Percentiles rank a stretch among this genome's conserved stretches.
Conservation (phyloP, 768 basidiomycete genomes). For the Gautieria morchelliformis region DNA sequence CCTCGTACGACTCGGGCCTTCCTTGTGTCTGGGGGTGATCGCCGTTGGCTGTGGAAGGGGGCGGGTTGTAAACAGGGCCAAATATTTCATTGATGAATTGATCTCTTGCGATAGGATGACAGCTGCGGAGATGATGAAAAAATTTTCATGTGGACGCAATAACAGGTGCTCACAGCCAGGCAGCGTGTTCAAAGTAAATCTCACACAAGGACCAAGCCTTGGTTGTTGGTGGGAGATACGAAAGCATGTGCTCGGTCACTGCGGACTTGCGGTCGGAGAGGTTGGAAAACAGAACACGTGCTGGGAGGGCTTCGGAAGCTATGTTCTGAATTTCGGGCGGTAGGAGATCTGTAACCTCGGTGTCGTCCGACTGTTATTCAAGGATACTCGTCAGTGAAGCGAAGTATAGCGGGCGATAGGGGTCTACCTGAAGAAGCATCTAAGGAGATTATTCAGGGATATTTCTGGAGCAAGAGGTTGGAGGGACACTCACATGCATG, state of each 20-base stretch:
- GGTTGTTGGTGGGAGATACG: slow-evolving; percentile 6
- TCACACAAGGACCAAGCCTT: slow-evolving; percentile 30
- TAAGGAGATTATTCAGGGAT: not conserved
- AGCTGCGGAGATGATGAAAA: slow-evolving; percentile 36
- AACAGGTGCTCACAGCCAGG: slow-evolving; percentile 51
- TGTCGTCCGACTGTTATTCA: slow-evolving; percentile 6
- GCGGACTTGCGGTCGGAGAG: not conserved
- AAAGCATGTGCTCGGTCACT: slow-evolving; percentile 2
- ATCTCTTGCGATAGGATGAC: slow-evolving; percentile 10
- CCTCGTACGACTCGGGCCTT: slow-evolving; percentile 47
- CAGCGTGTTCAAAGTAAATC: slow-evolving; percentile 56
- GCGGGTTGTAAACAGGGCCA: slow-evolving; percentile 12
- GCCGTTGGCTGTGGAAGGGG: slow-evolving; percentile 16
- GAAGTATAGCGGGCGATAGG: not conserved
- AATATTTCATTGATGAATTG: slow-evolving; percentile 7
- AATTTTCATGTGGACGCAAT: not conserved
- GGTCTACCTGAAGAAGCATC: slow-evolving; percentile 9
- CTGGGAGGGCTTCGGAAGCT: not conserved
- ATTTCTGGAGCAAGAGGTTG: not conserved
- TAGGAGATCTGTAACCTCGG: slow-evolving; percentile 3
- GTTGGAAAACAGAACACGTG: slow-evolving; percentile 2
- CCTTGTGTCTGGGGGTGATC: slow-evolving; percentile 6
- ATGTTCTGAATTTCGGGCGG: slow-evolving; percentile 4
- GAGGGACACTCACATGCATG: slow-evolving; percentile 1
- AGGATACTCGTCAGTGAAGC: not conserved